These are phyloP conservation scores for Brassica hybrid DNA, from an alignment of 441 rosid genomes.

Conservation along the genomic window DNA sequence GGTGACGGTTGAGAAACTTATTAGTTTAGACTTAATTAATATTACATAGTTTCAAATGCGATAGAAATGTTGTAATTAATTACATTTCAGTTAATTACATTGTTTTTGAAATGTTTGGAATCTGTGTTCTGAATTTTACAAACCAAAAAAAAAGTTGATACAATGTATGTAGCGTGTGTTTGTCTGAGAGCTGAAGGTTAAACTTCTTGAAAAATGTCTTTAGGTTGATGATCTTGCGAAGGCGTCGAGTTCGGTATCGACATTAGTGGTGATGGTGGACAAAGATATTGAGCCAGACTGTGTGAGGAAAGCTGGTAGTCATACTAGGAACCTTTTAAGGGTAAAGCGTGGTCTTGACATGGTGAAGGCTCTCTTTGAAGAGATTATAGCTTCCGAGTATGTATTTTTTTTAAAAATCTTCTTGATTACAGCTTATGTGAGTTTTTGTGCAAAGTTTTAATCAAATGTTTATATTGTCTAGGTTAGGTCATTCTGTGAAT, in stretches of 20 bases:
- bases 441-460: background rate
- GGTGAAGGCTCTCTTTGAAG: conserved; percentile 85
- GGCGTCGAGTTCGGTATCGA: conserved; percentile 70
- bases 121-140: conserved; percentile 20
- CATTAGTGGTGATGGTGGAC: conserved; percentile 62
- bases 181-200: background rate
- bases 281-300: conserved; percentile 55
- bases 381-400: conserved; percentile 71
- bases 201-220: background rate
- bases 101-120: background rate
- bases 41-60: too few relatives aligned
- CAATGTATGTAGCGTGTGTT: background rate
- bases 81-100: background rate
- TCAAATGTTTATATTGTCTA: background rate
- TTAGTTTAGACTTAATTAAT: background rate
- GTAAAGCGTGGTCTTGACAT: conserved; percentile 97
- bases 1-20: conserved; percentile 36
- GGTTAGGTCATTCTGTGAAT: background rate
- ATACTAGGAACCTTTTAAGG: conserved; percentile 82
- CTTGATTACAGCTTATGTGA: background rate
- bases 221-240: conserved; percentile 82
- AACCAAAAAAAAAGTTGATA: background rate
- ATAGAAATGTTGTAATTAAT: background rate
- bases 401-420: conserved; percentile 26
- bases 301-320: conserved; percentile 86